Conservation (phyloP, 1,284 basidiomycete species). For the Irpex sp. region DNA sequence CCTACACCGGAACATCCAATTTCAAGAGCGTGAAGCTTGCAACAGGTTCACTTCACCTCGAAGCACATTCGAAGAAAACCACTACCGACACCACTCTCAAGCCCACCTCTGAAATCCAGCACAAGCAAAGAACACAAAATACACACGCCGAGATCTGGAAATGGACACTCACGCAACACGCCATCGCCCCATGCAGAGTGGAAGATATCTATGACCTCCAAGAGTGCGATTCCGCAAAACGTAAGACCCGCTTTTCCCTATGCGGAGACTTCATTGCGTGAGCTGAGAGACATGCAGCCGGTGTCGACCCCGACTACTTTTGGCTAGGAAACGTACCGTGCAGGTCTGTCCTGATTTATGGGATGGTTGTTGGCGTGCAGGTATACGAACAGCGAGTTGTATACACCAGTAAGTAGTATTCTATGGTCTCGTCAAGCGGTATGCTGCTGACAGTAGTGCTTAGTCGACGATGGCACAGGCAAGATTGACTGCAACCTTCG, state of each 20-base stretch:
- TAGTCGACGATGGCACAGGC: conserved; percentile 70
- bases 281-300: not conserved
- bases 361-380: conserved; percentile 57
- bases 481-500: conserved; percentile 54
- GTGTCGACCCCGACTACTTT: conserved; percentile 44
- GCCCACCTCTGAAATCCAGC: conserved; percentile 1
- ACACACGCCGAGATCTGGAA: conserved; percentile 31
- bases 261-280: not conserved
- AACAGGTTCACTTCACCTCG: not conserved
- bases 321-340: conserved; percentile 71
- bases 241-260: conserved; percentile 23
- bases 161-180: conserved; percentile 59
- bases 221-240: conserved; percentile 28
- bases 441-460: conserved; percentile 6
- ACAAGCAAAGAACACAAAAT: conserved; percentile 7
- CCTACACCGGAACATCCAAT: not conserved
- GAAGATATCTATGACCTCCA: conserved; percentile 54
- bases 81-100: not conserved
- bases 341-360: conserved; percentile 52
- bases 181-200: conserved; percentile 57
- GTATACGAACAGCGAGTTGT: conserved; percentile 52
- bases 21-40: not conserved
- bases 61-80: not conserved
- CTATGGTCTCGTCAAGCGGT: not conserved
- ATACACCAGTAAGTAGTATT: conserved; percentile 43